These are phyloP conservation scores for Pythium oligandrum DNA, from an alignment of 352 stramenopile species.

Conservation along the genomic window DNA sequence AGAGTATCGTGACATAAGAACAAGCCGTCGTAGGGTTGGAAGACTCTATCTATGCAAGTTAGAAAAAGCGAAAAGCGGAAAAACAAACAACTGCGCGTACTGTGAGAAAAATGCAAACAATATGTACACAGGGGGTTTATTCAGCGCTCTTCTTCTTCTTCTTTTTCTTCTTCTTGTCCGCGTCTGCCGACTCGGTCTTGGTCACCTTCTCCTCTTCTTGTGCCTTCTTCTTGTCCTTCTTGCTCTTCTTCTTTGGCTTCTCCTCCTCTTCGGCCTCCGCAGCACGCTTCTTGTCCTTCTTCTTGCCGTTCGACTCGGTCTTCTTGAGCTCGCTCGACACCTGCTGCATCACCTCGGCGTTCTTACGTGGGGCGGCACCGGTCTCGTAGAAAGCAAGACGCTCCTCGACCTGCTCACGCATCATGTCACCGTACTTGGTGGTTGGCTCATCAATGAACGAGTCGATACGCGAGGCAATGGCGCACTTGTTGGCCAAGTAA, in stretches of 20 bases:
- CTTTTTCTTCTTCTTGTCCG: constrained; percentile 79
- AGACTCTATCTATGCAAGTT: too few relatives aligned
- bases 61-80: neutral
- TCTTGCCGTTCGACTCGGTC: constrained; percentile 38
- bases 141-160: constrained; percentile 64
- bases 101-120: too few relatives aligned
- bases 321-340: constrained; percentile 90
- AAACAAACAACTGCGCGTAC: too few relatives aligned
- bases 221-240: constrained; percentile 84
- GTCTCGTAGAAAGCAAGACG: constrained; percentile 99
- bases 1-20: too few relatives aligned
- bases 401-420: constrained; percentile 99
- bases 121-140: constrained; percentile 6
- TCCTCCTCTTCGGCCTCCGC: constrained; percentile 54
- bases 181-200: constrained; percentile 24
- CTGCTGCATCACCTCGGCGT: constrained; percentile 98
- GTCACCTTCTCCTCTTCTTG: constrained; percentile 25
- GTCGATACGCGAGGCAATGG: constrained; percentile 99
- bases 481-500: constrained; percentile 99
- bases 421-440: constrained; percentile 97
- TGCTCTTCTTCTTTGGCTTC: constrained; percentile 56
- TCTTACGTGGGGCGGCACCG: constrained; percentile 96
- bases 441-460: constrained; percentile 96
- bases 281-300: constrained; percentile 81
- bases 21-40: too few relatives aligned